Evolutionary conservation across 352 stramenopile species (phyloP).

Genomic region (Phytopythium vexans): DNA sequence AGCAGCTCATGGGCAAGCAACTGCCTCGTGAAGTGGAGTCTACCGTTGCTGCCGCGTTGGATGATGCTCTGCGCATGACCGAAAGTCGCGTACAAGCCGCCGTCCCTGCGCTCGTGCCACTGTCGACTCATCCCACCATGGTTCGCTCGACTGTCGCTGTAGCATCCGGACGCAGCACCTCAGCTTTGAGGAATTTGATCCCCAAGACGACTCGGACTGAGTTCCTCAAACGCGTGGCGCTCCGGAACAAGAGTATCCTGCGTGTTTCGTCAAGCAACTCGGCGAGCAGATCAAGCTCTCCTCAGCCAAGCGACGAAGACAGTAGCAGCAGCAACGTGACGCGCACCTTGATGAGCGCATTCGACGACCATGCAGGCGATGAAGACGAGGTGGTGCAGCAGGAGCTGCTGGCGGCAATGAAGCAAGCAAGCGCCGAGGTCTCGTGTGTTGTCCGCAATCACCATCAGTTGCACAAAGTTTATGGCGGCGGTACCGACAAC

Average conservation of each 20-base stretch:
- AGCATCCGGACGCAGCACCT: slow-evolving; percentile 25
- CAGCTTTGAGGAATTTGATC: slow-evolving; percentile 28
- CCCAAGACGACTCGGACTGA: slow-evolving; percentile 40
- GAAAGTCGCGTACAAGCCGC: slow-evolving; percentile 25
- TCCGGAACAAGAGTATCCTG: slow-evolving; percentile 38
- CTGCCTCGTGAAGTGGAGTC: slow-evolving; percentile 22
- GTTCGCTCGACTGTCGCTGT: slow-evolving; percentile 27
- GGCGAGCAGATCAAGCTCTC: background rate
- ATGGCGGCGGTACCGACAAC: too few relatives aligned
- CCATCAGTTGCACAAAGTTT: background rate
- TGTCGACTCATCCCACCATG: slow-evolving; percentile 36
- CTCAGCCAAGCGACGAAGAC: slow-evolving; percentile 3
- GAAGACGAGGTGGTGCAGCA: slow-evolving; percentile 6
- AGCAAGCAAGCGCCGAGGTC: slow-evolving; percentile 13
- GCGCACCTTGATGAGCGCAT: slow-evolving; percentile 12
- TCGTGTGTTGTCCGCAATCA: slow-evolving; percentile 2
- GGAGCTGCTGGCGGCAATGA: slow-evolving; percentile 14
- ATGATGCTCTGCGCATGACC: slow-evolving; percentile 26
- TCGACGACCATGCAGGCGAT: slow-evolving; percentile 2
- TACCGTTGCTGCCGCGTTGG: slow-evolving; percentile 19
- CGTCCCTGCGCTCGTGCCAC: slow-evolving; percentile 30
- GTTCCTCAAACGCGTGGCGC: slow-evolving; percentile 43
- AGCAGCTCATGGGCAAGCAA: slow-evolving; percentile 34
- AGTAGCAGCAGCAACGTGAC: background rate
- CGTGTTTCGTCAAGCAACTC: slow-evolving; percentile 16